Base-by-base conservation (phyloP, 2,329 filamentous ascomycete species). In the Pseudogymnoascus sp. region DNA sequence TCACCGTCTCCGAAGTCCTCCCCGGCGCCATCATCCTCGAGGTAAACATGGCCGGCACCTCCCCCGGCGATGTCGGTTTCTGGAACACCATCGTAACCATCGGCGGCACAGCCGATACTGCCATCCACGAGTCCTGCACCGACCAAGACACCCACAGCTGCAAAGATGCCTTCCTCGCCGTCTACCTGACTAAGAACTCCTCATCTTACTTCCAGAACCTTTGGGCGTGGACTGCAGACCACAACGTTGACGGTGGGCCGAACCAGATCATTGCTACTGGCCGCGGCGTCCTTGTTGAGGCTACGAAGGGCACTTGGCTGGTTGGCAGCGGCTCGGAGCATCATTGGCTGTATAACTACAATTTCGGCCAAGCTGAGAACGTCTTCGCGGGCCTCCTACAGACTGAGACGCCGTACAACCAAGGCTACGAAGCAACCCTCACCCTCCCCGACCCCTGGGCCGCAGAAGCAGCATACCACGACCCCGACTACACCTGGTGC, bases 401-500 rank as follows among this genome's bases (percentile, higher is more conserved):
- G 71, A 86, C 86, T 60, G 87, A 90, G 73, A 86, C 87, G 4
- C 83, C 87, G 0, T 90, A 90, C 75, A 88, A 82, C 75, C 87
- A 90, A 72, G 75, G 73, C 2, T 63, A 66, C 11, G 70, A 70
- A n/a, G 72, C 72, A 12, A 73, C 70, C 1, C 66, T 72, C 2
- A 65, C 68, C 23, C 75, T 77, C 3, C 78, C 78, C 5, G 68
- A 70, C 3, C 78, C 78, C 2, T 80, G 77, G 76, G 18, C 64
- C 16, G 67, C 65, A 16, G 71, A 68, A 51, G 23, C 61, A 12
- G 63, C 63, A 47, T 73, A 67, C 61, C 70, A 67, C 23, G 74
- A 73, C 67, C 73, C 65, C 26, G 69, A 68, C 65, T 75, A 71
- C 67, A 67, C 64, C 60, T 73, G 69, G 37, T 75, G 71, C 60